phyloP scores from a whole-genome alignment of 176 grass and related monocot species.

The Zizania latifolia region DNA sequence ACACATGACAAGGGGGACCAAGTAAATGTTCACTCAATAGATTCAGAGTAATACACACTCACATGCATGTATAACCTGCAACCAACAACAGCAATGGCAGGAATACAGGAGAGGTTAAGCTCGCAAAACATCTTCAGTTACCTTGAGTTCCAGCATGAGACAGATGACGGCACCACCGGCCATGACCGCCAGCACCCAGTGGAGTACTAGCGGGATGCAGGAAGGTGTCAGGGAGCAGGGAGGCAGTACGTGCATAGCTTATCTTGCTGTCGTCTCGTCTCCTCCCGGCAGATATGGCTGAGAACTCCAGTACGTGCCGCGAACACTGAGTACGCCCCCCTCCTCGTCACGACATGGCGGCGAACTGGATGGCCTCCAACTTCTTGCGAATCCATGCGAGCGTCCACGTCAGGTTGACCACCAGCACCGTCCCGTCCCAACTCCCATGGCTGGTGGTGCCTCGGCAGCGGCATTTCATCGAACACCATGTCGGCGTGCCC shows the following conservation, averaged over 20 bases:
- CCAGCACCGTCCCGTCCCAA: too few relatives aligned
- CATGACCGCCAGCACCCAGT: neutral
- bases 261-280: neutral
- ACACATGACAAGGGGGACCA: neutral
- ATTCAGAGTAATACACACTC: too few relatives aligned
- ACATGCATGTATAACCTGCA: too few relatives aligned
- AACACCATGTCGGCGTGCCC: neutral
- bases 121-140: neutral
- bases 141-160: slow-evolving; percentile 2
- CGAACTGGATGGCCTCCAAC: neutral
- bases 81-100: neutral
- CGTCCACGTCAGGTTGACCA: too few relatives aligned
- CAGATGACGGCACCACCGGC: neutral
- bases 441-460: too few relatives aligned
- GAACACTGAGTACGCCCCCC: neutral
- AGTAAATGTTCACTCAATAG: too few relatives aligned
- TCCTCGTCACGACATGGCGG: neutral
- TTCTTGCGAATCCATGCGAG: neutral
- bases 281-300: slow-evolving; percentile 1
- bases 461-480: slow-evolving; percentile 12
- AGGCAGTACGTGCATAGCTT: neutral
- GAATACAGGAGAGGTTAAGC: neutral
- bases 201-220: neutral
- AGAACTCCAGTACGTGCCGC: neutral
- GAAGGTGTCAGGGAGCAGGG: neutral